Percentiles rank a stretch among this genome's conserved stretches.
Conservation (phyloP, 176 grass and related monocot species). For the Oryza longistaminata region DNA sequence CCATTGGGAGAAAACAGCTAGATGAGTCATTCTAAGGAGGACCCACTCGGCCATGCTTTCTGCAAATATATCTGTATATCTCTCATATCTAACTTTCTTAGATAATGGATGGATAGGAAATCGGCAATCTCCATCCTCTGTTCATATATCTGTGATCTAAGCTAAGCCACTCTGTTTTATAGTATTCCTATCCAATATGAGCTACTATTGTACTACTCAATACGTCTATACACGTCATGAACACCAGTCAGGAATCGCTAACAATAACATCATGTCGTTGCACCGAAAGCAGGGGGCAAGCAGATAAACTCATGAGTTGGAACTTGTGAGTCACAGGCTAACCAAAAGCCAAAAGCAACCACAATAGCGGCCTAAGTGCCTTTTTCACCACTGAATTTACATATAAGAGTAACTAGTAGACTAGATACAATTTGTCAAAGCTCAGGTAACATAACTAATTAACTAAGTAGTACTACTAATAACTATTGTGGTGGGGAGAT, state of each 20-base stretch:
- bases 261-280: not conserved
- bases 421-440: not conserved
- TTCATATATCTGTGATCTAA: not conserved
- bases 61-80: not conserved
- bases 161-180: not conserved
- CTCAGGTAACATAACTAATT: not conserved
- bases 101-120: not conserved
- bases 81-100: not conserved
- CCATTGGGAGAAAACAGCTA: not conserved
- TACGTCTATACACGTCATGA: not conserved
- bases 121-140: not conserved
- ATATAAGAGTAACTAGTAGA: not conserved
- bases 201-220: not conserved
- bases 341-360: not conserved
- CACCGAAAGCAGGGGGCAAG: not conserved
- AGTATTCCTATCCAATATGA: too few relatives aligned
- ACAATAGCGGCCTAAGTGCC: not conserved
- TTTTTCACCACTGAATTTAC: not conserved
- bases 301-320: not conserved
- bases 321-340: not conserved
- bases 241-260: not conserved
- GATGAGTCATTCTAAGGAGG: not conserved
- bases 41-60: not conserved
- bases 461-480: not conserved
- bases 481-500: not conserved